Base-by-base conservation (phyloP, 2,329 filamentous ascomycete species). In the Dactylellina drechsleri region DNA sequence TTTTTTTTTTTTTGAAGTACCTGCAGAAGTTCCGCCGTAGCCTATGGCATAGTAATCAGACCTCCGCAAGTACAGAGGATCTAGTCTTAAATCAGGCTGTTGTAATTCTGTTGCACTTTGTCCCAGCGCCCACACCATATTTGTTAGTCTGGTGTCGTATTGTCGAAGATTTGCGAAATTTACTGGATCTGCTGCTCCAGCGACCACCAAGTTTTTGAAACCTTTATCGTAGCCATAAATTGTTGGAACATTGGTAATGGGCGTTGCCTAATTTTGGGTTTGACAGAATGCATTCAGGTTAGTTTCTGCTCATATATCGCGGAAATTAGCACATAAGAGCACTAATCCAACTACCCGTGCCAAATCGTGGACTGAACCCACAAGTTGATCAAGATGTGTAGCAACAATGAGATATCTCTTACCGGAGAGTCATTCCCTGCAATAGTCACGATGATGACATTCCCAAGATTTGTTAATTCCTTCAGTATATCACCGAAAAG, bases 71-170 rank as follows among this genome's bases (percentile, higher is more conserved):
- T n/a, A 18, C 5, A 3, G 8, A 18, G 23, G 13, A 36, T 12
- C 23, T 1, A 36, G 20, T 18, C 52, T 36, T n/a, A n/a, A 10
- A 20, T 54, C 52, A 3, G 52, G 52, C 4, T 5, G 28, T 13
- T 36, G 13, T 20, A 18, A 13, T 10, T 13, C 2, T 47, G 2
- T 2, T 28, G 54, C 18, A n/a, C 7, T 20, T 4, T 23, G n/a
- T 10, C 10, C 7, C 3, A 28, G 60, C 8, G 47, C 31, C 60
- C 60, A 64, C 23, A 64, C 60, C 8, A 64, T 53, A 13, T 64
- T 45, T 6, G 12, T n/a, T 1, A 53, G 26, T 1, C 13, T 28
- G 1, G 20, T 18, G 13, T 53, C 49, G 12, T 45, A 54, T 31
- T 64, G 47, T 15, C 0, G 28, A 16, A 13, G 16, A 26, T 64